A percentile compares a stretch with the other conserved stretches of the same genome.
These are phyloP conservation scores for Talaromyces atroroseus DNA, from an alignment of 2,329 filamentous ascomycete genomes.

Conservation along the genomic window DNA sequence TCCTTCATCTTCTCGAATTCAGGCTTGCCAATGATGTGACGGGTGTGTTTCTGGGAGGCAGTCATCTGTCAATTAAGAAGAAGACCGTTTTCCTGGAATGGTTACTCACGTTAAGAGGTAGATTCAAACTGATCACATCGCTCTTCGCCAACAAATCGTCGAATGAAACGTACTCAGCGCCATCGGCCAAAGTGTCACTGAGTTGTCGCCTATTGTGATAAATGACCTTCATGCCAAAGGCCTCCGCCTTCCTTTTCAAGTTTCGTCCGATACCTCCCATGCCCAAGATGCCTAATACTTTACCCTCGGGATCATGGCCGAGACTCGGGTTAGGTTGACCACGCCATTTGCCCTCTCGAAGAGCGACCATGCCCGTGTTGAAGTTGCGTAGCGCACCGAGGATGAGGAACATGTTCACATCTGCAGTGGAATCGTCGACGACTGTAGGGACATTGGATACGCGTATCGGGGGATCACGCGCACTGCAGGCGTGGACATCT, in stretches of 20 bases:
- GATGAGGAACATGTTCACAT: slow-evolving; percentile 73
- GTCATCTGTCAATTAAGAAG: background rate
- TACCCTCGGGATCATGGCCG: slow-evolving; percentile 74
- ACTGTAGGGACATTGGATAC: slow-evolving; percentile 79
- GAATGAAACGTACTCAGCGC: slow-evolving; percentile 53
- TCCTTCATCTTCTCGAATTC: slow-evolving; percentile 74
- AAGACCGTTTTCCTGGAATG: background rate
- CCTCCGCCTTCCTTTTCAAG: slow-evolving; percentile 66
- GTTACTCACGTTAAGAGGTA: slow-evolving; percentile 70
- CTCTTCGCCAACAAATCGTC: slow-evolving; percentile 64
- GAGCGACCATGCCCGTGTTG: slow-evolving; percentile 57
- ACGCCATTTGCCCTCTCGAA: slow-evolving; percentile 64
- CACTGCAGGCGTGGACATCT: slow-evolving; percentile 65
- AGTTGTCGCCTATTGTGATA: slow-evolving; percentile 69
- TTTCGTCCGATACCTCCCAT: slow-evolving; percentile 84
- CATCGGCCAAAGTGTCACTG: slow-evolving; percentile 44
- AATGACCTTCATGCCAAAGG: slow-evolving; percentile 68
- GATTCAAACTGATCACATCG: slow-evolving; percentile 73
- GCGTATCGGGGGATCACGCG: slow-evolving; percentile 52
- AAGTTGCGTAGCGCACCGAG: slow-evolving; percentile 73
- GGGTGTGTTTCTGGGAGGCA: slow-evolving; percentile 55
- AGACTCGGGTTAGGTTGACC: slow-evolving; percentile 51
- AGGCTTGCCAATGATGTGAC: slow-evolving; percentile 65
- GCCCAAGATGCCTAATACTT: slow-evolving; percentile 72
- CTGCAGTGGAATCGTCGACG: slow-evolving; percentile 77